Conservation (phyloP, 129 eudicot species). For the Artemisia annua region DNA sequence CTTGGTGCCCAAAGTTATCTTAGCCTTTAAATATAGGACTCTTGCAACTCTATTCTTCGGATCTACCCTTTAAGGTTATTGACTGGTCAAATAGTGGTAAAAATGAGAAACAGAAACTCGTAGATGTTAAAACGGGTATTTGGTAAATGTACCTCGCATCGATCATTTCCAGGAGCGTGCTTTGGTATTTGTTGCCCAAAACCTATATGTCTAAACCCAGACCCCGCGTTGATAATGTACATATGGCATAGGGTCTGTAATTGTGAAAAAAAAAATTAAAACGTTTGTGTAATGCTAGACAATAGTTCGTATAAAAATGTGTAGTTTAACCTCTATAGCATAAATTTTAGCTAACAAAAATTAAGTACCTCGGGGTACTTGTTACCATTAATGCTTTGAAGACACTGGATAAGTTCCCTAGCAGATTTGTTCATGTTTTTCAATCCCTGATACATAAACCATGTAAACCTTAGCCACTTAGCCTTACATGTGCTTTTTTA, state of each 20-base stretch:
- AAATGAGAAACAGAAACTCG: neutral
- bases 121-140: neutral
- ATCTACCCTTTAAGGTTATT: too few species aligned
- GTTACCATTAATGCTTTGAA: constrained; percentile 87
- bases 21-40: too few species aligned
- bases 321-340: neutral
- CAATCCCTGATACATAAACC: constrained; percentile 60
- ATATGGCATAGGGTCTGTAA: too few species aligned
- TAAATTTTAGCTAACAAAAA: too few species aligned
- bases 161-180: constrained; percentile 84
- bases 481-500: constrained; percentile 2
- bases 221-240: constrained; percentile 95
- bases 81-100: too few species aligned
- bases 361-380: constrained; percentile 83
- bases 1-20: too few species aligned
- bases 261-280: constrained; percentile 24
- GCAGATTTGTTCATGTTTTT: constrained; percentile 88
- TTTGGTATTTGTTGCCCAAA: constrained; percentile 88
- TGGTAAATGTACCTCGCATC: constrained; percentile 71
- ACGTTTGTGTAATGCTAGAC: neutral
- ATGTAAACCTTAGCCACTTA: neutral
- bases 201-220: constrained; percentile 86
- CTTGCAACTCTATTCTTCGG: too few species aligned
- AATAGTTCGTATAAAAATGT: neutral
- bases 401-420: constrained; percentile 79